Percentiles rank a stretch among this genome's conserved stretches.
Conservation (phyloP, 768 basidiomycete genomes). For the Podaxis sp. region DNA sequence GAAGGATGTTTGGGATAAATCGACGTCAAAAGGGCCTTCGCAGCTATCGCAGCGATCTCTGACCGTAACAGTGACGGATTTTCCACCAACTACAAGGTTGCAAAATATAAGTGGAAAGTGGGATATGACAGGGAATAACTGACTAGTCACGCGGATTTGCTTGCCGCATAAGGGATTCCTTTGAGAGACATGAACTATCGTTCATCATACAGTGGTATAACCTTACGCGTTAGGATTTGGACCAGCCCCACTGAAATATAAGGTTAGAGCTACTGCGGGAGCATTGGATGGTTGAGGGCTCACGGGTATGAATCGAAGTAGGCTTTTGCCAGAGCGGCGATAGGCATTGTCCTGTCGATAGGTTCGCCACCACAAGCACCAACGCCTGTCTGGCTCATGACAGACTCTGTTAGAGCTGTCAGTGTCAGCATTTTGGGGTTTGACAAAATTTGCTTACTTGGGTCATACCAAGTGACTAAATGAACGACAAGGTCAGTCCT, state of each 20-base stretch:
- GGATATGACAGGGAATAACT: neutral
- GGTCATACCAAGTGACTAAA: constrained; percentile 6
- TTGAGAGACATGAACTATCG: neutral
- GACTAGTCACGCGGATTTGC: neutral
- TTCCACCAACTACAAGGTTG: neutral
- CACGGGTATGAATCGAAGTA: constrained; percentile 8
- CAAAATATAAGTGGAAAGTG: neutral
- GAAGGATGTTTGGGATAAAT: neutral
- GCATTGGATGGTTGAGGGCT: neutral
- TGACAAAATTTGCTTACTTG: neutral
- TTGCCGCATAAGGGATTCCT: constrained; percentile 9
- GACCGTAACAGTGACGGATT: neutral
- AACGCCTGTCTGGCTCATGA: neutral
- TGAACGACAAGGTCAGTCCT: neutral
- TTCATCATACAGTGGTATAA: neutral
- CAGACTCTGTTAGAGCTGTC: neutral
- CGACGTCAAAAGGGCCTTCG: neutral
- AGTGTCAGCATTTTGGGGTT: neutral
- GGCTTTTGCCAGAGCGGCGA: neutral
- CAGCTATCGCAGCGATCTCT: neutral
- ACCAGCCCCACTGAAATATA: neutral
- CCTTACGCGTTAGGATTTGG: neutral
- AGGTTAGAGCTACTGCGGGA: neutral
- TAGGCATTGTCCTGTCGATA: neutral
- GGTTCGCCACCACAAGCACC: constrained; percentile 1